Evolutionary conservation across 306 rosid genomes (phyloP).

Genomic region (Vicia villosa): DNA sequence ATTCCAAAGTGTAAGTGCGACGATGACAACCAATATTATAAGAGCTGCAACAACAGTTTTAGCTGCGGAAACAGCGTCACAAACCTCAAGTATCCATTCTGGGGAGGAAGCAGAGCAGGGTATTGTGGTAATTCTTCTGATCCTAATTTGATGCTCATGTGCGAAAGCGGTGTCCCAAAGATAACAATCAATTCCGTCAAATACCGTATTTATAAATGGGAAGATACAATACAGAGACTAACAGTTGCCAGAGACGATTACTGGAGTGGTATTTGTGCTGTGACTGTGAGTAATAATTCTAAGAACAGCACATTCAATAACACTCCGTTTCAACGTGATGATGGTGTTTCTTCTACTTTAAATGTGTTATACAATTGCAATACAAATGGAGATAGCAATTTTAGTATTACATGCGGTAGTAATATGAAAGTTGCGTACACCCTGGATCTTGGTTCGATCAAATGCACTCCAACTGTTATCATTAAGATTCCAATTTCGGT

Average conservation of each 20-base stretch:
- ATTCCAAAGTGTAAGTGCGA: neutral
- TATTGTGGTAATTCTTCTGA: slow-evolving; percentile 31
- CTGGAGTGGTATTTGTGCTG: neutral
- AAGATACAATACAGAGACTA: neutral
- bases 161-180: neutral
- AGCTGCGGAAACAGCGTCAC: neutral
- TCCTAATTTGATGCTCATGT: neutral
- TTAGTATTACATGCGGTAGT: neutral
- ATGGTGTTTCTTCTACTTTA: too few species aligned
- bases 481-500: too few species aligned
- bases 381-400: neutral
- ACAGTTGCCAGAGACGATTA: slow-evolving; percentile 5
- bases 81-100: slow-evolving; percentile 36
- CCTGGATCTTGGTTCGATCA: rapidly evolving
- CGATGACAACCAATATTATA: neutral
- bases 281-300: neutral
- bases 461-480: too few species aligned
- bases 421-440: neutral
- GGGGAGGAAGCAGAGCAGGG: slow-evolving; percentile 25
- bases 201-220: slow-evolving; percentile 37
- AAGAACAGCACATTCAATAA: neutral
- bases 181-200: neutral
- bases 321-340: too few species aligned
- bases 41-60: slow-evolving; percentile 4
- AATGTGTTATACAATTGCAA: neutral